Evolutionary conservation across 2,329 filamentous ascomycete species (phyloP).

Genomic region (Elsinoe fawcettii): DNA sequence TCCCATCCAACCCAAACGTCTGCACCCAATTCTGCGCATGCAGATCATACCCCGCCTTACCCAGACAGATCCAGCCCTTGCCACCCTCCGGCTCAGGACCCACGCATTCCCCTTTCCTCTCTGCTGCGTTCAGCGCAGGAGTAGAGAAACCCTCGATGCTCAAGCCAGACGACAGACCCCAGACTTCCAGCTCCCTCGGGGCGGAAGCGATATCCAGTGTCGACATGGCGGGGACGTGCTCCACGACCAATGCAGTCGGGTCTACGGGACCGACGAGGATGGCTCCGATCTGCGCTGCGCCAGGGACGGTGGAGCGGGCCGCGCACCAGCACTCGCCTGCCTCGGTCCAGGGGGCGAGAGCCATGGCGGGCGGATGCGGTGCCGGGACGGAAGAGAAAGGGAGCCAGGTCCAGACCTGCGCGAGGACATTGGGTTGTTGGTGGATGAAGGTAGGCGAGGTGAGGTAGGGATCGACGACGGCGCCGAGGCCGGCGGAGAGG

Average conservation of each 20-base stretch:
- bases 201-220: constrained; percentile 35
- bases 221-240: constrained; percentile 37
- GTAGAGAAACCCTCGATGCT: constrained; percentile 12
- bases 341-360: constrained; percentile 64
- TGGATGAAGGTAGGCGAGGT: constrained; percentile 51
- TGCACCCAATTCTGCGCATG: constrained; percentile 36
- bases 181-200: constrained; percentile 39
- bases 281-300: constrained; percentile 59
- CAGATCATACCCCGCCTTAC: constrained; percentile 36
- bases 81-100: constrained; percentile 14
- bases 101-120: constrained; percentile 19
- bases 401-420: constrained; percentile 19
- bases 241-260: constrained; percentile 37
- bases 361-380: constrained; percentile 42
- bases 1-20: constrained; percentile 32
- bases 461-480: constrained; percentile 50
- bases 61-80: constrained; percentile 34
- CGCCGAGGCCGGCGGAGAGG: constrained; percentile 59
- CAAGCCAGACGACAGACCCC: constrained; percentile 28
- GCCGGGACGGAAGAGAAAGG: constrained; percentile 21
- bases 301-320: constrained; percentile 36
- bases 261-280: constrained; percentile 30
- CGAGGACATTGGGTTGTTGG: constrained; percentile 18
- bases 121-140: constrained; percentile 17
- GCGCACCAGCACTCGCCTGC: constrained; percentile 86